phyloP scores from a whole-genome alignment of 345 rosid species.

The Eutrema heterophyllum region DNA sequence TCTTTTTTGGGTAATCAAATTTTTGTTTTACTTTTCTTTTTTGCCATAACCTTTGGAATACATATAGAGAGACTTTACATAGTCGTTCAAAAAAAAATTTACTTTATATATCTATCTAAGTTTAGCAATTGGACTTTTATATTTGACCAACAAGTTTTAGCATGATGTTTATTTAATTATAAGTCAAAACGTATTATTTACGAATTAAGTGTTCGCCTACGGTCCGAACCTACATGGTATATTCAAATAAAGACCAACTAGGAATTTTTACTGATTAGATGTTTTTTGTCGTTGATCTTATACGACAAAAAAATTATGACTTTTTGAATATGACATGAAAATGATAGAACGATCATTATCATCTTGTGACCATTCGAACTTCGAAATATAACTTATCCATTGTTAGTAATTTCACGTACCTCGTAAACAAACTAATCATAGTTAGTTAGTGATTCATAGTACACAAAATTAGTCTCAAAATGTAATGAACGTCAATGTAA shows the following conservation, averaged over 20 bases:
- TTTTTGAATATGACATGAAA: neutral
- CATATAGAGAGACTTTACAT: no score
- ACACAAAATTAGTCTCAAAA: neutral
- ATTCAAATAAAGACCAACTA: conserved; percentile 8
- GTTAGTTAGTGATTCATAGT: neutral
- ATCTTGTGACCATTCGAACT: neutral
- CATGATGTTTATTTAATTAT: neutral
- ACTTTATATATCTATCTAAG: neutral
- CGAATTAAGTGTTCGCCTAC: neutral
- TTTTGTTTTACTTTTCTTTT: neutral
- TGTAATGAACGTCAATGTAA: neutral
- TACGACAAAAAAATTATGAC: neutral
- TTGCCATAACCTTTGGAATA: neutral
- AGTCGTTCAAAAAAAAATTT: neutral
- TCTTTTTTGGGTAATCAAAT: neutral
- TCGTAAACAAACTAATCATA: neutral
- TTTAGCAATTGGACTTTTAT: neutral
- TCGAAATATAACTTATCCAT: neutral
- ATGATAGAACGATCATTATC: neutral
- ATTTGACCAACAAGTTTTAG: neutral
- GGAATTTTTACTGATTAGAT: neutral
- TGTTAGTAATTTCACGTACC: neutral
- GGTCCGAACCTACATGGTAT: neutral
- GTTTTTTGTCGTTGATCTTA: neutral
- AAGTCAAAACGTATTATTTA: neutral